Percentiles rank a stretch among this genome's conserved stretches.
These are phyloP conservation scores for Starmerella vaccinii DNA, from an alignment of 805 yeast species.

Conservation along the genomic window DNA sequence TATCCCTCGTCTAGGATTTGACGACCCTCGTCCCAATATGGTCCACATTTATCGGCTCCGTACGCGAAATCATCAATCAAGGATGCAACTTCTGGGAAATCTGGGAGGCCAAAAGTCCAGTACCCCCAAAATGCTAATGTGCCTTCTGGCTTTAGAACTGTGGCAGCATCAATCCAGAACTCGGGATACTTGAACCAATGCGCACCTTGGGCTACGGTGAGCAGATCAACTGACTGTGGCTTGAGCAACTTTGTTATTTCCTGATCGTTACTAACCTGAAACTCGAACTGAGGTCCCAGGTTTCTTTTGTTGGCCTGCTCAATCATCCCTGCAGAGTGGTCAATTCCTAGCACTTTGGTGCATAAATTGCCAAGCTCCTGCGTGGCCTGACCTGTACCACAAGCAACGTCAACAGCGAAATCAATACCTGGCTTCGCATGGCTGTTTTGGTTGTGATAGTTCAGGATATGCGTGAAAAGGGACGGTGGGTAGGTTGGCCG, in stretches of 20 bases:
- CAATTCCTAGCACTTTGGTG: slow-evolving; percentile 50
- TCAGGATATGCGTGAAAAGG: slow-evolving; percentile 37
- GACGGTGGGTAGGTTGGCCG: slow-evolving; percentile 58
- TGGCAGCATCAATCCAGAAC: slow-evolving; percentile 42
- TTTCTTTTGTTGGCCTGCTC: slow-evolving; percentile 31
- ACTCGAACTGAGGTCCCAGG: slow-evolving; percentile 25
- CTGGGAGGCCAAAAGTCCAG: slow-evolving; percentile 54
- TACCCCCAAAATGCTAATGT: slow-evolving; percentile 73
- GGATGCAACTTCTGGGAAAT: slow-evolving; percentile 45
- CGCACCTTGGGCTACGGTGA: slow-evolving; percentile 75
- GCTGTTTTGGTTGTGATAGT: slow-evolving; percentile 26
- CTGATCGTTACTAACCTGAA: slow-evolving; percentile 21
- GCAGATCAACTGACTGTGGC: slow-evolving; percentile 43
- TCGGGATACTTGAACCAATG: slow-evolving; percentile 65
- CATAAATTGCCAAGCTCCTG: slow-evolving; percentile 41
- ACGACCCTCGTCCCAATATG: slow-evolving; percentile 84
- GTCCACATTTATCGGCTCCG: slow-evolving; percentile 37
- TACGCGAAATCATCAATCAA: slow-evolving; percentile 45
- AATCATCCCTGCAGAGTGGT: slow-evolving; percentile 51
- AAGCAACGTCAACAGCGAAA: slow-evolving; percentile 59
- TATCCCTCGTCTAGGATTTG: slow-evolving; percentile 39
- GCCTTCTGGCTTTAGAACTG: slow-evolving; percentile 49
- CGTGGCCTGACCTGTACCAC: slow-evolving; percentile 73
- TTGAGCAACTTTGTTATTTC: slow-evolving; percentile 22
- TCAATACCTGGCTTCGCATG: background rate